Percentiles rank a stretch among this genome's conserved stretches.
phyloP scores from a whole-genome alignment of 768 basidiomycete species.

The Rhodotorula graminis region DNA sequence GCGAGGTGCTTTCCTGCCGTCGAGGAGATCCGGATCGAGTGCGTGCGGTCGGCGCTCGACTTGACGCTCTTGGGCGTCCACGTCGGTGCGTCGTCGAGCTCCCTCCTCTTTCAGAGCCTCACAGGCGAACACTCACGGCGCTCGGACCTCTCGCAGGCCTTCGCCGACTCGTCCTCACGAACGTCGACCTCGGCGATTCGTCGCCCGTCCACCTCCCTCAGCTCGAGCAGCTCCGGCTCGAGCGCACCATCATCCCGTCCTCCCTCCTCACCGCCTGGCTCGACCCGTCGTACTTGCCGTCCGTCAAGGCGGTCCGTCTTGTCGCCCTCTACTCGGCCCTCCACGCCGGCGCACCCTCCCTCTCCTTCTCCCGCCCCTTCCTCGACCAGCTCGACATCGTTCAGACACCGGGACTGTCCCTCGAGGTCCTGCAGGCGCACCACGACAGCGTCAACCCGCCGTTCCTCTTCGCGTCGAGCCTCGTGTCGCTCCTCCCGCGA shows the following conservation, averaged over 20 bases:
- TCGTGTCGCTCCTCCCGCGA: not conserved
- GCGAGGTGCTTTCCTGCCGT: not conserved
- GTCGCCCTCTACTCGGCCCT: not conserved
- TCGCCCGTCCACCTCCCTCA: not conserved
- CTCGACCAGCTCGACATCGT: not conserved
- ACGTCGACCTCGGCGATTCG: not conserved
- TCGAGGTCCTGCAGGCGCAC: not conserved
- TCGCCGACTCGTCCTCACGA: not conserved
- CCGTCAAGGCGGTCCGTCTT: not conserved
- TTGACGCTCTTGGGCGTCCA: not conserved
- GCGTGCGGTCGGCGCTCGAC: not conserved
- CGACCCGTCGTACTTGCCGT: not conserved
- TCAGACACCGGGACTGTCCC: not conserved
- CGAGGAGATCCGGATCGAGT: not conserved
- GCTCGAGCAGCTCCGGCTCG: not conserved
- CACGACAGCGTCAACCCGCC: not conserved
- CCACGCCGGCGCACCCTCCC: not conserved
- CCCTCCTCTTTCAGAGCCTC: too few relatives aligned
- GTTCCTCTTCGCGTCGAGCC: not conserved
- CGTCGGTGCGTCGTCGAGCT: not conserved
- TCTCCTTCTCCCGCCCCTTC: not conserved
- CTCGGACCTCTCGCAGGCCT: not conserved
- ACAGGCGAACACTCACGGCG: fast-evolving
- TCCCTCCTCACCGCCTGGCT: not conserved
- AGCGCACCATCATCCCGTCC: not conserved